Evolutionary conservation across 352 stramenopile genomes (phyloP).

Genomic region (Pilasporangium apinafurcum): DNA sequence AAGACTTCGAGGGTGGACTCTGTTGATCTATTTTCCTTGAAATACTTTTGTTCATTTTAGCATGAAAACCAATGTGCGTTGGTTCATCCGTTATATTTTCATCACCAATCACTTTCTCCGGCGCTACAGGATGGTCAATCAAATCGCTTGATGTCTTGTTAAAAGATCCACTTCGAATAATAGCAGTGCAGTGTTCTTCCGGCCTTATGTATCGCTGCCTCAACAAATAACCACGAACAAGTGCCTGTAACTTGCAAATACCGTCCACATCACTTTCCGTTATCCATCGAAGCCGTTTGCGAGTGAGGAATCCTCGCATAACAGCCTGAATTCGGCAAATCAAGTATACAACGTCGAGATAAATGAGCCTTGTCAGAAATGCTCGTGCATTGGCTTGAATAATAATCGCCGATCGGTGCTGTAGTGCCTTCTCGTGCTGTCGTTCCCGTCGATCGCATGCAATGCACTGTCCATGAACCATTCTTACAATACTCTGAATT

Average conservation of each 20-base stretch:
- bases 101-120: too few relatives aligned
- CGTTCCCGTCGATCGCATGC: constrained; percentile 6
- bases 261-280: constrained; percentile 30
- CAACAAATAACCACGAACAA: constrained; percentile 25
- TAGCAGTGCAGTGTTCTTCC: too few relatives aligned
- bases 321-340: constrained; percentile 73
- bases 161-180: too few relatives aligned
- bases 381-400: constrained; percentile 51
- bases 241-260: constrained; percentile 42
- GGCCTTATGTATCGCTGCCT: too few relatives aligned
- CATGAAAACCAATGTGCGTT: too few relatives aligned
- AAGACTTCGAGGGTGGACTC: too few relatives aligned
- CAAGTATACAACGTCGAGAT: constrained; percentile 73
- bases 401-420: constrained; percentile 22
- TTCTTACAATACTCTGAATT: constrained; percentile 42
- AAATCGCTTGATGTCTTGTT: too few relatives aligned
- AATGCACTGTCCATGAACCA: constrained; percentile 11
- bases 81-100: too few relatives aligned
- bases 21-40: too few relatives aligned
- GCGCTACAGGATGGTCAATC: too few relatives aligned
- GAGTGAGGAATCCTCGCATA: constrained; percentile 57
- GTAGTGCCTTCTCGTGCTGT: constrained; percentile 4
- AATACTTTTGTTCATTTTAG: too few relatives aligned
- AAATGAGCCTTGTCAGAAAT: constrained; percentile 71
- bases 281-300: constrained; percentile 46